Evolutionary conservation across 768 basidiomycete genomes (phyloP).

Genomic region (Boletus sp.): DNA sequence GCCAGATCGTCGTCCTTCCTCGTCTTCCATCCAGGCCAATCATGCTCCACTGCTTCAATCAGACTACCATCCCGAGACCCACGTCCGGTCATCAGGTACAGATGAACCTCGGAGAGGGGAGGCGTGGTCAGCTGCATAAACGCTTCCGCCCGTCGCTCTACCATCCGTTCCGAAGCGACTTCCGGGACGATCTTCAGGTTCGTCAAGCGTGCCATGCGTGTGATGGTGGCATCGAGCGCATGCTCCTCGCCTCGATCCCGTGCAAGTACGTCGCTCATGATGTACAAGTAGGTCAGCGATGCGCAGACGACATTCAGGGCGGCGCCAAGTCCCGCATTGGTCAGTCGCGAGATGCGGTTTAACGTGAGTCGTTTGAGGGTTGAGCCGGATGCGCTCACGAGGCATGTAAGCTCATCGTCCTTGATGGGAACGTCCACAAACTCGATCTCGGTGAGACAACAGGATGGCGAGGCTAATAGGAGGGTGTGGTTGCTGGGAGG

Average conservation of each 20-base stretch:
- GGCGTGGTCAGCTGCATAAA: background rate
- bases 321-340: conserved; percentile 1
- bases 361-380: conserved; percentile 9
- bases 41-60: background rate
- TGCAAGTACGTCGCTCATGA: background rate
- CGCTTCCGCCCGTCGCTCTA: conserved; percentile 5
- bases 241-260: background rate
- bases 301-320: background rate
- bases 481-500: background rate
- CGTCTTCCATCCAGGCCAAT: conserved; percentile 7
- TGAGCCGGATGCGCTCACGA: conserved; percentile 2
- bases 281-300: background rate
- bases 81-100: background rate
- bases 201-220: conserved; percentile 1
- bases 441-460: background rate
- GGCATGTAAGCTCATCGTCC: conserved; percentile 10
- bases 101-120: background rate
- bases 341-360: background rate
- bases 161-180: conserved; percentile 4
- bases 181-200: background rate
- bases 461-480: background rate
- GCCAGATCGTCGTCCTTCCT: too few species aligned
- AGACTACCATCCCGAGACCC: background rate
- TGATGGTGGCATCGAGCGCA: conserved; percentile 8
- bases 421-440: background rate